A percentile compares a stretch with the other conserved stretches of the same genome.
Conservation (phyloP, 2,329 filamentous ascomycete genomes). For the Xylariaceae sp. region DNA sequence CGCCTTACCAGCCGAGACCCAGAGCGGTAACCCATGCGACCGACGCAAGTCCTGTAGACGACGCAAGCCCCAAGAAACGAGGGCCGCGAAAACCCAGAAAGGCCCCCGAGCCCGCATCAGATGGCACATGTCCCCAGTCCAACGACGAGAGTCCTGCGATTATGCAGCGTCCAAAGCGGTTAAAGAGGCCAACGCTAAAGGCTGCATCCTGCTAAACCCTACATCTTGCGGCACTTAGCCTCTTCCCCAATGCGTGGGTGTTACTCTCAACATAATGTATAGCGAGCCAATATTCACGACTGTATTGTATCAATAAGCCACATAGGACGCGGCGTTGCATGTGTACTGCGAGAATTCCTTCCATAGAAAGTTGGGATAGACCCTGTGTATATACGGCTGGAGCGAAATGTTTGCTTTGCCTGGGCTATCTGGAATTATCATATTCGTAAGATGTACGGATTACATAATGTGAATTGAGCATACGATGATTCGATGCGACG, state of each 20-base stretch:
- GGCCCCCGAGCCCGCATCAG: background rate
- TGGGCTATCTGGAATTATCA: no score
- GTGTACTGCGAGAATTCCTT: constrained; percentile 4
- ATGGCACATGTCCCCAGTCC: constrained; percentile 11
- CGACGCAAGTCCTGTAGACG: background rate
- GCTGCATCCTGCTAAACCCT: constrained; percentile 3
- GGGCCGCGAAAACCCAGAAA: constrained; percentile 27
- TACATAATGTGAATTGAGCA: no score
- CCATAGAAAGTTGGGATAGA: background rate
- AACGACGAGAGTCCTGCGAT: constrained; percentile 15
- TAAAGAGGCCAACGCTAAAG: constrained; percentile 24
- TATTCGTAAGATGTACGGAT: no score
- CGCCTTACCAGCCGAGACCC: background rate
- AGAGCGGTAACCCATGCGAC: background rate
- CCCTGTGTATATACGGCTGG: constrained; percentile 1
- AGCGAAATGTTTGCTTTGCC: no score
- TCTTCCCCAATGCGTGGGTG: background rate
- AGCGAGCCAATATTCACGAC: background rate
- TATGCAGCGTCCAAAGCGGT: constrained; percentile 22
- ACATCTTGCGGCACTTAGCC: background rate
- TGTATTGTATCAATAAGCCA: constrained; percentile 8
- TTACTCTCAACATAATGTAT: background rate
- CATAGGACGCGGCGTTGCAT: constrained; percentile 11
- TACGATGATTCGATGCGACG: no score
- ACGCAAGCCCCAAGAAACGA: constrained; percentile 14